phyloP scores from a whole-genome alignment of 2,329 filamentous ascomycete genomes.

The Fusarium dimerum region DNA sequence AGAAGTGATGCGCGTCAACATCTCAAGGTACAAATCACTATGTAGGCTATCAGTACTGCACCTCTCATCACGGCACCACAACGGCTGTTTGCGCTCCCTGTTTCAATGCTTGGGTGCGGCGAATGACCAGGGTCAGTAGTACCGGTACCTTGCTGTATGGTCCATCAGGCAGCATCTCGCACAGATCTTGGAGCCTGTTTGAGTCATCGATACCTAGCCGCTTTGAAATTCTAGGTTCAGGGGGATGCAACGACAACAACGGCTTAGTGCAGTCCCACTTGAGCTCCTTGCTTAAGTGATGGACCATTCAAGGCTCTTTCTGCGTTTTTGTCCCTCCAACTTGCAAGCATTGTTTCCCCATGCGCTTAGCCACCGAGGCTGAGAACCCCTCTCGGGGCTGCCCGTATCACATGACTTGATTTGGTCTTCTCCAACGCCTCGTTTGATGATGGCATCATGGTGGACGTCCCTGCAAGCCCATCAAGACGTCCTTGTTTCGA shows the following conservation, averaged over 20 bases:
- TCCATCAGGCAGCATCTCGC: neutral
- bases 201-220: too few species aligned
- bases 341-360: neutral
- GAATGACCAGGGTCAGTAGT: slow-evolving; percentile 8
- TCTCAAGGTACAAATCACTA: slow-evolving; percentile 3
- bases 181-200: neutral
- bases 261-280: slow-evolving; percentile 22
- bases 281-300: slow-evolving; percentile 27
- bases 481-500: neutral
- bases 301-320: slow-evolving; percentile 4
- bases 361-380: slow-evolving; percentile 8
- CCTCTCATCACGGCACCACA: slow-evolving; percentile 3
- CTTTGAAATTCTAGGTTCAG: slow-evolving; percentile 15
- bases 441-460: slow-evolving; percentile 32
- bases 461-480: slow-evolving; percentile 3
- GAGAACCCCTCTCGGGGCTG: slow-evolving; percentile 6
- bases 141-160: slow-evolving; percentile 16
- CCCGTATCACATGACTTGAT: slow-evolving; percentile 26
- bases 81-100: slow-evolving; percentile 8
- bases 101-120: slow-evolving; percentile 16
- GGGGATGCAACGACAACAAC: slow-evolving; percentile 17
- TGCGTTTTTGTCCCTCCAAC: slow-evolving; percentile 3
- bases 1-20: slow-evolving; percentile 8
- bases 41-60: slow-evolving; percentile 2
- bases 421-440: slow-evolving; percentile 20